Evolutionary conservation across 1,284 basidiomycete species (phyloP), one percentile per base, ranked within the genome.

Genomic region (Ustanciosporium gigantosporum): DNA sequence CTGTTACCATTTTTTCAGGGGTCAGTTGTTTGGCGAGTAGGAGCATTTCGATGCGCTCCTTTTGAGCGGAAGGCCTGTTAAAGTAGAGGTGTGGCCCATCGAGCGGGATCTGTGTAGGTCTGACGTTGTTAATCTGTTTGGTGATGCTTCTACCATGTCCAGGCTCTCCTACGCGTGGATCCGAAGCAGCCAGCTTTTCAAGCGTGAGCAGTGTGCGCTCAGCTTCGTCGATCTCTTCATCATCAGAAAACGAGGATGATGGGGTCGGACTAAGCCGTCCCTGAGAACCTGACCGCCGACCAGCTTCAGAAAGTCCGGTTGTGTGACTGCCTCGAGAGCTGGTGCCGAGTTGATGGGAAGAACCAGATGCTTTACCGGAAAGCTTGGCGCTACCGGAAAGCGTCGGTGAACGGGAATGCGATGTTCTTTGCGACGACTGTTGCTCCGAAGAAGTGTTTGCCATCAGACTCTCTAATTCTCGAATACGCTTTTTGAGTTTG

Each of bases 131-230:
- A 47, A 53, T 51, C 22, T 52, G 42, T 43, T 56, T 58, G 42
- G 38, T 21, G 44, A 39, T 39, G n/a, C 48, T 36, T 27, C 46
- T 41, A 23, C 64, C 47, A 25, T 57, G 58, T 19, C 53, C 58
- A 2, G 58, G 55, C 23, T 58, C 55, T 27, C 46, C 46, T 21
- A 58, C 44, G 22, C 42, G 46, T 5, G 50, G 61, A 24, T 65
- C 50, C n/a, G 55, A 55, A 20, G 56, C 50, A 16, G 64, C 64
- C 5, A 67, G 60, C 34, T 44, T 49, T 16, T 67, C 64, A 21
- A 67, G 46, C 7, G 56, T 50, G 15, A 14, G 17, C 11, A 61
- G 49, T 22, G 64, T 46, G 5, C 31, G 15, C 17, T 64, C 64
- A 3, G 56, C 52, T 17, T 67, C 64, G 24, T 40, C 55, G 4